Base-by-base conservation (phyloP, 164 flowering plant species). In the Liriodendron chinense region DNA sequence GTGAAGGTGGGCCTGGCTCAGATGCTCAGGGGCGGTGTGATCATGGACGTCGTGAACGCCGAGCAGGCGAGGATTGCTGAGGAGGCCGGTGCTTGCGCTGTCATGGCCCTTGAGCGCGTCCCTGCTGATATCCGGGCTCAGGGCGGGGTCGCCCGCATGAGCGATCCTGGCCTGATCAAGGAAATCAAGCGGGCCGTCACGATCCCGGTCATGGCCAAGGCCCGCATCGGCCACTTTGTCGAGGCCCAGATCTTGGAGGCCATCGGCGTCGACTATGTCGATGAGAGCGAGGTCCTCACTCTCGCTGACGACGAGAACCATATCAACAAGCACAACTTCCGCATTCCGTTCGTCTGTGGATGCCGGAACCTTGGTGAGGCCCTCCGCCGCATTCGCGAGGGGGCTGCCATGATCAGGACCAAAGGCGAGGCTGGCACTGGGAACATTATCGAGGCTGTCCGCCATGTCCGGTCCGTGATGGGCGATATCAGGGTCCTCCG, bases 191-290 rank as follows among this genome's bases (percentile, higher is more conserved):
- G 67, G 20, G 75, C 84, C 3, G 88, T 94, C 1, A 57, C 91
- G n/a, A 80, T 94, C 48, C 96, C 95, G 16, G 86, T 90, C 3
- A 84, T 94, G 77, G 91, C 88, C 16, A 84, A 84, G 65, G 82
- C 84, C 10, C 86, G 98, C 1, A 83, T 91, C 6, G 98, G 98
- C 14, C 98, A 94, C 80, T 92, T 94, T 65, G 96, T 92, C 1
- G 98, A 94, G 75, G 94, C 94, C 14, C 94, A 92, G 83, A 86
- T 94, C 13, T 87, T 94, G 9, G 92, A 94, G 72, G 72, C 87
- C 0, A 65, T 92, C 14, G 91, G 85, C 8, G 87, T 88, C 49
- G 95, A 92, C 75, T 92, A 90, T 71, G 75, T 94, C 28, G 98
- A 92, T 72, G 98, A 94, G 82, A 90, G 89, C 77, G 97, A 92